Percentiles rank a stretch among this genome's conserved stretches.
These are phyloP conservation scores for Dioszegia crocea DNA, from an alignment of 768 basidiomycete genomes.

Conservation along the genomic window DNA sequence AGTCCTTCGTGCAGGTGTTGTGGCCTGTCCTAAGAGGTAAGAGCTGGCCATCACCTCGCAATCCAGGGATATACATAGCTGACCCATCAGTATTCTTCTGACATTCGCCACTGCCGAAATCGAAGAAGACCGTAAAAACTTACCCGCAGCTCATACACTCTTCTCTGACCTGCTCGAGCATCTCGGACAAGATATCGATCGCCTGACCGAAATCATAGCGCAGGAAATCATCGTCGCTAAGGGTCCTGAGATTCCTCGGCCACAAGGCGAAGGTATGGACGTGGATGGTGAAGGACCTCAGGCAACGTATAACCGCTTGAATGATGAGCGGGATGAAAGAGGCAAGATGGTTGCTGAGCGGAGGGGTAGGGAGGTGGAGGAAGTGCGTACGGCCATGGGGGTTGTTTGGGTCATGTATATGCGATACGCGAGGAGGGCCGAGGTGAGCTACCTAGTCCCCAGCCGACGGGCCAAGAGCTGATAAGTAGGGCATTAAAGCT, in stretches of 20 bases:
- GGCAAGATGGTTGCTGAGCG: slow-evolving; percentile 39
- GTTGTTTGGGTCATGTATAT: slow-evolving; percentile 77
- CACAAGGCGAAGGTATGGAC: slow-evolving; percentile 13
- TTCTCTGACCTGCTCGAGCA: slow-evolving; percentile 70
- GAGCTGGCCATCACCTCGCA: slow-evolving; percentile 8
- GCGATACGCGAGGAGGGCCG: slow-evolving; percentile 81
- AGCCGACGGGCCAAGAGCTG: not conserved
- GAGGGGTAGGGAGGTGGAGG: slow-evolving; percentile 51
- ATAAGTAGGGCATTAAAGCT: slow-evolving; percentile 62
- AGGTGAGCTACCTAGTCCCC: slow-evolving; percentile 51
- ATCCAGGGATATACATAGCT: not conserved
- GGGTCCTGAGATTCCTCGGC: slow-evolving; percentile 41
- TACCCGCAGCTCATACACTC: slow-evolving; percentile 63
- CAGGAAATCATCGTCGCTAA: slow-evolving; percentile 53
- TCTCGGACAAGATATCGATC: slow-evolving; percentile 54
- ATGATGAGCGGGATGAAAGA: slow-evolving; percentile 43
- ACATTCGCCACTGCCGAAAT: slow-evolving; percentile 81
- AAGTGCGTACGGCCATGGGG: slow-evolving; percentile 66
- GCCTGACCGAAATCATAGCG: slow-evolving; percentile 38
- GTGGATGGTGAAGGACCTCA: slow-evolving; percentile 47
- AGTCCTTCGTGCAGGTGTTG: slow-evolving; percentile 77
- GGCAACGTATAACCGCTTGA: slow-evolving; percentile 47
- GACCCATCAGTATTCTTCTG: slow-evolving; percentile 68
- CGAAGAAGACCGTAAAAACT: slow-evolving; percentile 63
- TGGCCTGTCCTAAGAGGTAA: slow-evolving; percentile 79